A percentile compares a stretch with the other conserved stretches of the same genome.
These are phyloP conservation scores for Penicillium sp. DNA, from an alignment of 2,329 filamentous ascomycete genomes.

Conservation along the genomic window DNA sequence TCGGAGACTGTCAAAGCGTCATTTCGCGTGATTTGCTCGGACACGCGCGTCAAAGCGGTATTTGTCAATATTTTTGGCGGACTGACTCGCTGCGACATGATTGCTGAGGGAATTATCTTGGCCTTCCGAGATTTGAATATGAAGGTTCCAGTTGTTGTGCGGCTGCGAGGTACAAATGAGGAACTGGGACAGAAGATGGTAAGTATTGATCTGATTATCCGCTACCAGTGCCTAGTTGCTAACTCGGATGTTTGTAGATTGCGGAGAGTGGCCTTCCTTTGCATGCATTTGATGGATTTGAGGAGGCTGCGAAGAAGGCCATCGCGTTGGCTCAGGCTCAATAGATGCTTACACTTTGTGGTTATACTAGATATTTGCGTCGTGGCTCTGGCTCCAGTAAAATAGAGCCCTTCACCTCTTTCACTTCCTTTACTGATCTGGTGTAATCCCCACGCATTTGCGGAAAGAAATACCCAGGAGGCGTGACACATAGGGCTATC, in stretches of 20 bases:
- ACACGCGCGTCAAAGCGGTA: conserved; percentile 62
- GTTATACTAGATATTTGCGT: neutral
- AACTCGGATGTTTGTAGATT: conserved; percentile 39
- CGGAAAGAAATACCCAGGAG: neutral
- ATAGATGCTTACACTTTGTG: neutral
- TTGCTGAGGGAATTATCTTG: conserved; percentile 63
- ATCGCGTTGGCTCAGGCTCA: conserved; percentile 31
- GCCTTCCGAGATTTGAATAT: conserved; percentile 62
- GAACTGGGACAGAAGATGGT: conserved; percentile 58
- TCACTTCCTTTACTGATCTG: neutral
- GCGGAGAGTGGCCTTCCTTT: conserved; percentile 58
- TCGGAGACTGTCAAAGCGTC: conserved; percentile 67
- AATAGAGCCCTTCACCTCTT: neutral
- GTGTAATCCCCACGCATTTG: neutral
- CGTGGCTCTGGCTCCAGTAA: neutral
- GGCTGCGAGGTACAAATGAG: conserved; percentile 67
- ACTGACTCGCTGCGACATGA: conserved; percentile 69
- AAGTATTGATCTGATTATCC: conserved; percentile 15
- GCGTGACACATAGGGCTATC: neutral
- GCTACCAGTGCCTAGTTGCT: conserved; percentile 2
- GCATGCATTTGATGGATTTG: conserved; percentile 65
- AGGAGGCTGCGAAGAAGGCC: conserved; percentile 60
- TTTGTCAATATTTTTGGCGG: conserved; percentile 66
- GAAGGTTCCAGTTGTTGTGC: conserved; percentile 64
- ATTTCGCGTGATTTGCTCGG: conserved; percentile 64